Base-by-base conservation (phyloP, 1,284 basidiomycete species). In the Puccinia novopanici region DNA sequence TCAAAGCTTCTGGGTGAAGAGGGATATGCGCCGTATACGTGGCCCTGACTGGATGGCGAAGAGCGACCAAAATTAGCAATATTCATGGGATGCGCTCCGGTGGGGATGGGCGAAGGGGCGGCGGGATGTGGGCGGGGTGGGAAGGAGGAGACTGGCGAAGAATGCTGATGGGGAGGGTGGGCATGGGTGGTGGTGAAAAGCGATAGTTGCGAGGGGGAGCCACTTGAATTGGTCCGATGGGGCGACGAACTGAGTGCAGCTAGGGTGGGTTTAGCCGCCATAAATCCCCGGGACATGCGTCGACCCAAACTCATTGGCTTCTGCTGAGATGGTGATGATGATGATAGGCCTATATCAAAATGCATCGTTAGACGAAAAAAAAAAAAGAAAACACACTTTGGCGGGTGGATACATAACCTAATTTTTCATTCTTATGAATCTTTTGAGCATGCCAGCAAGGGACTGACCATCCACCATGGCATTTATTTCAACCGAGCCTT, bases 401-500 rank as follows among this genome's bases (percentile, higher is more conserved):
- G n/a, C n/a, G n/a, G n/a, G n/a, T n/a, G n/a, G n/a, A n/a, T n/a
- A n/a, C n/a, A n/a, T n/a, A n/a, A n/a, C n/a, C n/a, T 37, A 37
- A 9, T 37, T 34, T 40, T 40, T 37, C 19, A 19, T 37, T 65
- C 6, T 65, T 48, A 2, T 24, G 57, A 80, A 61, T 17, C 6
- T 40, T 68, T 63, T 22, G 10, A 63, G 34, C 34, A 22, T 63
- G 3, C 1, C 9, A 27, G 40, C 13, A 27, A 50, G 50, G 50
- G 15, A 83, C 86, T 84, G 79, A 87, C 87, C 88, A 83, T 89
- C 89, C 5, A 89, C 89, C 15, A 89, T 84, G 12, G 88, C 87
- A 79, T 89, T 89, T 82, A 89, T 88, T 84, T 89, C 88, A 15
- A 89, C 88, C 2, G 87, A 88, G 48, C 87, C 85, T 84, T 89